Evolutionary conservation across 2,329 filamentous ascomycete species (phyloP).

Genomic region (Colletotrichum sublineola): DNA sequence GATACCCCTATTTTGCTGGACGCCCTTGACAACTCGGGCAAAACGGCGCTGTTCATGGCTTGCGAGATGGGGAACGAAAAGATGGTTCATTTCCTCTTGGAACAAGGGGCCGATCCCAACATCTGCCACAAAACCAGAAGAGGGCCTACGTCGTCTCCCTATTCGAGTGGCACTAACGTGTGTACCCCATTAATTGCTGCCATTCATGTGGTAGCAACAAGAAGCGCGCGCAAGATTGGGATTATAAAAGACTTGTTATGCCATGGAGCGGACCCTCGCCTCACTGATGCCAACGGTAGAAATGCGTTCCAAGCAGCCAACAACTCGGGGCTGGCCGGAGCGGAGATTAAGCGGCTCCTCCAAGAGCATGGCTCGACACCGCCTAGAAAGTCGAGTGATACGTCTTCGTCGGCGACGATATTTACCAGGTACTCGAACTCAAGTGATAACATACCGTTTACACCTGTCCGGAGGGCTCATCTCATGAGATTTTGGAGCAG

Average conservation of each 20-base stretch:
- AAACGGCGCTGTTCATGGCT: conserved; percentile 49
- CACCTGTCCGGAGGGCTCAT: background rate
- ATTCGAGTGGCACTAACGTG: conserved; percentile 19
- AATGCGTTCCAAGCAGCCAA: conserved; percentile 39
- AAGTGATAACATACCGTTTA: conserved; percentile 13
- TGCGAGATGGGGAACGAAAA: conserved; percentile 48
- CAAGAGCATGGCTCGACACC: conserved; percentile 14
- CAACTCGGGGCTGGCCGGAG: conserved; percentile 35
- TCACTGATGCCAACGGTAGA: conserved; percentile 38
- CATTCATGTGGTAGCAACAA: conserved; percentile 45
- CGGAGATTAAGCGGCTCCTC: conserved; percentile 38
- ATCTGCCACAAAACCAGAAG: conserved; percentile 42
- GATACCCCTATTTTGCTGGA: conserved; percentile 43
- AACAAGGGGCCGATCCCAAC: conserved; percentile 45
- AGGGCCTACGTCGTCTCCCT: background rate
- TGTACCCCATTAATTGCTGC: conserved; percentile 47
- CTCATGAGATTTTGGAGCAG: conserved; percentile 29
- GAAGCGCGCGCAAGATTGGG: conserved; percentile 44
- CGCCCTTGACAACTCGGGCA: conserved; percentile 44
- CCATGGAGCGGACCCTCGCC: conserved; percentile 44
- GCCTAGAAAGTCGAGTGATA: conserved; percentile 18
- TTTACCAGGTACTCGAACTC: conserved; percentile 28
- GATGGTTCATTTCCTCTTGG: conserved; percentile 48
- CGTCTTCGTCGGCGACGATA: conserved; percentile 27
- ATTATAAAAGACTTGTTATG: conserved; percentile 46